Conservation (phyloP, 768 basidiomycete species). For the Mycena olivaceomarginata region DNA sequence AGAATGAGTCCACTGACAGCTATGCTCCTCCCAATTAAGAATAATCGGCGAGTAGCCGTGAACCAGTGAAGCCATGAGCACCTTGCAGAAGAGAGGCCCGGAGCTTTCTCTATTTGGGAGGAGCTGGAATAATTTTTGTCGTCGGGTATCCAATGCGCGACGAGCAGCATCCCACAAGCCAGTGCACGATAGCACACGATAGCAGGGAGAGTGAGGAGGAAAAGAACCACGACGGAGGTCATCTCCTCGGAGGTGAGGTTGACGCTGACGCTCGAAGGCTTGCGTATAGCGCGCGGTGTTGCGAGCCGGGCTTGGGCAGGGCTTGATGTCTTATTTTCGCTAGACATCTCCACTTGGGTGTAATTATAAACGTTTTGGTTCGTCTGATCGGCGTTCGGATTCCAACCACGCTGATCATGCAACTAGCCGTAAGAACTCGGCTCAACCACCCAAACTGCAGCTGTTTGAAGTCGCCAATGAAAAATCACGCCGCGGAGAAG, state of each 20-base stretch:
- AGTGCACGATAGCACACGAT: neutral
- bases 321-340: neutral
- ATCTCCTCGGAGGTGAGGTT: neutral
- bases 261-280: too few species aligned
- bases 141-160: neutral
- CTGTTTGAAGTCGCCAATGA: neutral
- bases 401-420: too few species aligned
- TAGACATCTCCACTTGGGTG: neutral
- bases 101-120: slow-evolving; percentile 14
- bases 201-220: slow-evolving; percentile 7
- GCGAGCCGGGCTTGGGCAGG: too few species aligned
- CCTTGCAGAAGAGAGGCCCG: slow-evolving; percentile 28
- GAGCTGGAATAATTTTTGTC: slow-evolving; percentile 17
- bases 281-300: too few species aligned
- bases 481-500: neutral
- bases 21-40: slow-evolving; percentile 38
- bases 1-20: slow-evolving; percentile 11
- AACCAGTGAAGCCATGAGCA: slow-evolving; percentile 35
- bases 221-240: neutral
- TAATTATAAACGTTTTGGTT: too few species aligned
- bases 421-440: too few species aligned
- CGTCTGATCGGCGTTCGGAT: too few species aligned
- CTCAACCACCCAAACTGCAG: neutral
- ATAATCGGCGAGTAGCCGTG: slow-evolving; percentile 40
- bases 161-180: too few species aligned